phyloP scores from a whole-genome alignment of 2,329 filamentous ascomycete genomes.

The Nannizzia gypsea region DNA sequence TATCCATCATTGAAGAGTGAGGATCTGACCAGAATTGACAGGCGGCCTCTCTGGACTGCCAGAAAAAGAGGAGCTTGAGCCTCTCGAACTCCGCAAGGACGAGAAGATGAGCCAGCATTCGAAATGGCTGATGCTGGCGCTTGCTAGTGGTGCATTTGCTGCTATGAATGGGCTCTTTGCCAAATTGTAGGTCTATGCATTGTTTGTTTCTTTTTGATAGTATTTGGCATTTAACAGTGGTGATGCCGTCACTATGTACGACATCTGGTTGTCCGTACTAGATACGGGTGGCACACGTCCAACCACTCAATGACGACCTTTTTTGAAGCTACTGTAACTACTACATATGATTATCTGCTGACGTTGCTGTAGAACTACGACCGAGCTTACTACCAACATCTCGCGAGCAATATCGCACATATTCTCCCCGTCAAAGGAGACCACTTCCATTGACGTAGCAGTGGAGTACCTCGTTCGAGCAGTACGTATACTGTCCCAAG shows the following conservation, averaged over 20 bases:
- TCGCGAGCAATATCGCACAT: constrained; percentile 36
- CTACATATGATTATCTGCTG: neutral
- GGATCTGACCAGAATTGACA: neutral
- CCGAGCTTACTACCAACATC: constrained; percentile 44
- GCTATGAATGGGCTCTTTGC: constrained; percentile 56
- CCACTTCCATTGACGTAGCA: constrained; percentile 16
- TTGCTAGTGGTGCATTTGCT: constrained; percentile 51
- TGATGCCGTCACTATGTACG: no score
- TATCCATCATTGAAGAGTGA: neutral
- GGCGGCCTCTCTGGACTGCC: neutral
- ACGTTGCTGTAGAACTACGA: constrained; percentile 42
- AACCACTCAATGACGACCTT: no score
- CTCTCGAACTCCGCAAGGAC: neutral
- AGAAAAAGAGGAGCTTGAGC: neutral
- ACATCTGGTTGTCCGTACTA: no score
- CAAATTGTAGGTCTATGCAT: constrained; percentile 47
- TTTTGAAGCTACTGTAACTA: no score
- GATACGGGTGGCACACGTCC: no score
- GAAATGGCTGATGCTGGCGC: constrained; percentile 44
- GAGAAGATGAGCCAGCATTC: constrained; percentile 11
- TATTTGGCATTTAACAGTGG: neutral
- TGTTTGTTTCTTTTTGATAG: neutral
- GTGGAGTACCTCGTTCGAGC: constrained; percentile 42
- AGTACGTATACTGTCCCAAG: constrained; percentile 30
- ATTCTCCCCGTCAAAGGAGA: constrained; percentile 31